Conservation (phyloP, 2,329 filamentous ascomycete genomes). For the Escovopsis sp. region DNA sequence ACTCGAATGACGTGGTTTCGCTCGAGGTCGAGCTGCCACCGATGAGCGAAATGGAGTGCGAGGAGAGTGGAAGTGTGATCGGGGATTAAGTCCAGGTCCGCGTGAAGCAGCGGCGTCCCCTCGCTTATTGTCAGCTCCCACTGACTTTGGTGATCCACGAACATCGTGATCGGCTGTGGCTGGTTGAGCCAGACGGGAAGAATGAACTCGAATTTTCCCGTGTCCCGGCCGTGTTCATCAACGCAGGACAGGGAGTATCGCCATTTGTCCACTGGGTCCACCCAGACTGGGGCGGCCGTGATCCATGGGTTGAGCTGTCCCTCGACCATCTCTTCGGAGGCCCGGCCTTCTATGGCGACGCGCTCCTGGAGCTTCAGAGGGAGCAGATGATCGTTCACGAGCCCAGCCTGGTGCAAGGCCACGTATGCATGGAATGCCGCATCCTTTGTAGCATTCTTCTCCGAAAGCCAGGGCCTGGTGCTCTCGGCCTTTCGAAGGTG, state of each 20-base stretch:
- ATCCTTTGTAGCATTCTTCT: conserved; percentile 62
- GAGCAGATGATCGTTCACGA: conserved; percentile 66
- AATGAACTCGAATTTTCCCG: conserved; percentile 25
- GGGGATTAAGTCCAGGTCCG: conserved; percentile 6
- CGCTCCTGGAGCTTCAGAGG: conserved; percentile 37
- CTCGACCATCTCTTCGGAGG: conserved; percentile 19
- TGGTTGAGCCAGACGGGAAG: conserved; percentile 28
- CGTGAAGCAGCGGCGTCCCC: conserved; percentile 7
- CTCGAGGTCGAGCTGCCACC: conserved; percentile 22
- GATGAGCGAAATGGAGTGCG: conserved; percentile 31
- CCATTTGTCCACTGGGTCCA: conserved; percentile 7
- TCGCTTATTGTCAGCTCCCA: conserved; percentile 18
- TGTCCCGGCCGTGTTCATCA: conserved; percentile 15
- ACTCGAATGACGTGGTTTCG: conserved; percentile 30
- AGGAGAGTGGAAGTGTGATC: conserved; percentile 34
- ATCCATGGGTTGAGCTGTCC: conserved; percentile 32
- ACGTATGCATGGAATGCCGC: conserved; percentile 70
- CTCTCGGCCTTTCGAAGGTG: conserved; percentile 14
- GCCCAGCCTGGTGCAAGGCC: conserved; percentile 49
- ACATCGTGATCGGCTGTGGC: conserved; percentile 22
- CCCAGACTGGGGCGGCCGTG: conserved; percentile 28
- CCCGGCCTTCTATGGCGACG: conserved; percentile 22
- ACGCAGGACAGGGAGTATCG: conserved; percentile 18
- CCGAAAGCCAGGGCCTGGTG: conserved; percentile 44
- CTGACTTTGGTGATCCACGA: conserved; percentile 19